Conservation (phyloP, 1,139 yeast species). For the Lodderomyces theae region DNA sequence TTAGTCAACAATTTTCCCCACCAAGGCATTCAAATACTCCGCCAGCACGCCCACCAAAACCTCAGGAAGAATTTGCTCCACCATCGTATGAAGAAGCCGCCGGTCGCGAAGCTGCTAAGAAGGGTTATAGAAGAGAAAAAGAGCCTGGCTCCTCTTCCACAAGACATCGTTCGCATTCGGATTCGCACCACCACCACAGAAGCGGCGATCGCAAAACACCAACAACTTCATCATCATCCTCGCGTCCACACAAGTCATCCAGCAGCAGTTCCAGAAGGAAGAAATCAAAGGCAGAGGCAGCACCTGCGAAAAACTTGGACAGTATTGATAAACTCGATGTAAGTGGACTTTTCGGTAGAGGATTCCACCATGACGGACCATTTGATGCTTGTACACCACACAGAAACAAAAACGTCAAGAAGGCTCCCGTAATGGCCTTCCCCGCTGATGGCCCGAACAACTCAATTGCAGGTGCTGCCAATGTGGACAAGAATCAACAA, state of each 20-base stretch:
- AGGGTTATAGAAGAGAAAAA: slow-evolving; percentile 55
- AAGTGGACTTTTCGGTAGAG: slow-evolving; percentile 91
- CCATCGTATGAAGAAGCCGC: slow-evolving; percentile 75
- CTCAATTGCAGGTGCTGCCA: slow-evolving; percentile 65
- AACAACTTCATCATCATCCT: slow-evolving; percentile 6
- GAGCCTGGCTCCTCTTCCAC: slow-evolving; percentile 12
- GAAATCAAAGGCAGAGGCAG: slow-evolving; percentile 35
- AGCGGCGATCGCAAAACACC: slow-evolving; percentile 12
- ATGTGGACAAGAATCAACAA: slow-evolving; percentile 50
- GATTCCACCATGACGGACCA: slow-evolving; percentile 98
- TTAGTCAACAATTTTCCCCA: slow-evolving; percentile 20
- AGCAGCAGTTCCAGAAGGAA: slow-evolving; percentile 33
- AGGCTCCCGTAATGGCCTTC: slow-evolving; percentile 93
- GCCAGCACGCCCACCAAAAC: slow-evolving; percentile 35
- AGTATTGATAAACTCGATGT: slow-evolving; percentile 94
- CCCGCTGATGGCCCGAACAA: slow-evolving; percentile 94
- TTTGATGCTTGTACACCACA: slow-evolving; percentile 98
- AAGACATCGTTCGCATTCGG: slow-evolving; percentile 11
- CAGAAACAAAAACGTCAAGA: slow-evolving; percentile 75
- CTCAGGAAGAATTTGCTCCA: slow-evolving; percentile 28
- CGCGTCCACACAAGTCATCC: slow-evolving; percentile 13
- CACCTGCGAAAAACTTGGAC: slow-evolving; percentile 65
- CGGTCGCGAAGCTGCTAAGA: slow-evolving; percentile 39
- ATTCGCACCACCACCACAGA: slow-evolving; percentile 4
- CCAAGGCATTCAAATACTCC: slow-evolving; percentile 14